Evolutionary conservation across 768 basidiomycete genomes (phyloP).

Genomic region (Multifurca ochricompacta): DNA sequence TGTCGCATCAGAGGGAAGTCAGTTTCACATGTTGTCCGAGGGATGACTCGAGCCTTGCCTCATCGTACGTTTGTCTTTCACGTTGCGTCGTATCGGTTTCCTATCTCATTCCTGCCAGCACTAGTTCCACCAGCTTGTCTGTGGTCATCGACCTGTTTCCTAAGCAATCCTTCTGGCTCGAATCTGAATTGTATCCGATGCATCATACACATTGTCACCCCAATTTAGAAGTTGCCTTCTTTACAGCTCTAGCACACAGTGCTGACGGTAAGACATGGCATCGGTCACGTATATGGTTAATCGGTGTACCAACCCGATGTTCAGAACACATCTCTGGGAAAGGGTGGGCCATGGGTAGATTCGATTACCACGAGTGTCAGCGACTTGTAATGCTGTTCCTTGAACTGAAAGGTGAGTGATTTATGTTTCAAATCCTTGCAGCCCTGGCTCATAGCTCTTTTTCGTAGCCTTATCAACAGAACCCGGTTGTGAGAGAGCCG

Average conservation of each 20-base stretch:
- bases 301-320: background rate
- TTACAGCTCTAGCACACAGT: slow-evolving; percentile 4
- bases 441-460: background rate
- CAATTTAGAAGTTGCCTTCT: slow-evolving; percentile 2
- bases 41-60: background rate
- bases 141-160: background rate
- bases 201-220: slow-evolving; percentile 6
- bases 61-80: background rate
- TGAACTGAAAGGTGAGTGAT: slow-evolving; percentile 5
- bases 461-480: background rate
- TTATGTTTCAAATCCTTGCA: background rate
- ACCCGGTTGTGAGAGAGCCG: background rate
- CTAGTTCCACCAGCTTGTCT: background rate
- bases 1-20: slow-evolving; percentile 4
- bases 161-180: slow-evolving; percentile 2
- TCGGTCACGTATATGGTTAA: background rate
- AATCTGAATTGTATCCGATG: background rate
- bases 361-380: slow-evolving; percentile 6
- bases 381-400: slow-evolving; percentile 6
- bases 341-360: slow-evolving; percentile 1
- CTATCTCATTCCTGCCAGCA: background rate
- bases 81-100: background rate
- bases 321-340: slow-evolving; percentile 5
- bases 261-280: slow-evolving; percentile 2
- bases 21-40: background rate